Evolutionary conservation across 192 early-diverging fungal species (phyloP), one percentile per base, ranked within the genome.

Genomic region (Backusella psychrophila): DNA sequence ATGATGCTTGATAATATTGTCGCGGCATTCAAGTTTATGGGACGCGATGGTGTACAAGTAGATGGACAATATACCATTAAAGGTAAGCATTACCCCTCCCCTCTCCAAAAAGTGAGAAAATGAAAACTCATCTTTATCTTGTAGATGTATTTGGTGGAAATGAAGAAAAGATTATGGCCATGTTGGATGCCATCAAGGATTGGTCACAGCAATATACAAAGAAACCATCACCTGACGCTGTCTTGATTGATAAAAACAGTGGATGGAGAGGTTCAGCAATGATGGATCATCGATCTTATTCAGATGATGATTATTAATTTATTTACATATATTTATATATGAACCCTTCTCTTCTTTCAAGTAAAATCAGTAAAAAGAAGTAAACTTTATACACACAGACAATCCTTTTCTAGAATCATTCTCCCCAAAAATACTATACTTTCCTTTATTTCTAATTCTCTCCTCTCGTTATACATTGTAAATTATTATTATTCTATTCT

Each of bases 11-110:
- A 87, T 46, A 83, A 81, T 34, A 53, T 87, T 31, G 74, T 83
- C 41, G 84, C 86, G 2, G 86, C 84, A 4, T 85, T 87, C 78
- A 85, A 87, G 44, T 87, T 87, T 39, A 87, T 87, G 86, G 84
- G 83, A 34, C 76, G 81, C 0, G 84, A 85, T 26, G 86, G 86
- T 5, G 76, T 87, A 19, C 71, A 75, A 49, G 80, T 83, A 0
- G 83, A 85, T 31, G 84, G 84, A 17, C 52, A 56, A 11, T 87
- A 81, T 52, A 87, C 83, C 2, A 82, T 87, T 49, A 87, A 87
- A 80, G 86, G 83, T 71, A n/a, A 81, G 53, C 31, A 31, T 31
- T n/a, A n/a, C n/a, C n/a, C n/a, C n/a, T n/a, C n/a, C n/a, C n/a
- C n/a, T n/a, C n/a, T n/a, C n/a, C n/a, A n/a, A n/a, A n/a, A n/a